Evolutionary conservation across 2,329 filamentous ascomycete genomes (phyloP).

Genomic region (Teratosphaeria zuluensis): DNA sequence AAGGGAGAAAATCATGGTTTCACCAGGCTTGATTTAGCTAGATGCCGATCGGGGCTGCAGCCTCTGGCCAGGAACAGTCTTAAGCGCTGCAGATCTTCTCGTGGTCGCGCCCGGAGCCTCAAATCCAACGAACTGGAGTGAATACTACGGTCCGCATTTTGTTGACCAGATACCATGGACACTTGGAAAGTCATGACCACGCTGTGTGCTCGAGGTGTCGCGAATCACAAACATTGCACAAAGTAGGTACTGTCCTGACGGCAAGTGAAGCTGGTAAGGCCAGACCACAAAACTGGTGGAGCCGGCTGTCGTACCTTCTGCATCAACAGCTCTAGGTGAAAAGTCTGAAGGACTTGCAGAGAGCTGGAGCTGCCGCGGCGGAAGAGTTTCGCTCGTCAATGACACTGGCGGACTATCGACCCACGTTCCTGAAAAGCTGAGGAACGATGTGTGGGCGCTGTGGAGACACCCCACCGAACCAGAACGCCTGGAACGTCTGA

Average conservation of each 20-base stretch:
- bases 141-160: too few species aligned
- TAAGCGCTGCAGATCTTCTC: neutral
- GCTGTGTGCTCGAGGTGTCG: too few species aligned
- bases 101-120: neutral
- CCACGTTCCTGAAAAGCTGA: neutral
- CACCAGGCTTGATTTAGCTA: neutral
- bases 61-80: neutral
- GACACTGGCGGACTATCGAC: neutral
- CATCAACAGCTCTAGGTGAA: neutral
- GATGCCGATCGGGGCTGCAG: neutral
- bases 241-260: neutral
- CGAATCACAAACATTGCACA: too few species aligned
- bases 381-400: neutral
- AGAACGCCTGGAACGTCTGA: too few species aligned
- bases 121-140: neutral
- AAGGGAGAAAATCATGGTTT: neutral
- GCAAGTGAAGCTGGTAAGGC: neutral
- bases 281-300: neutral
- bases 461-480: too few species aligned
- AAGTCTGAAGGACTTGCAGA: neutral
- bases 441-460: too few species aligned
- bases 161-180: too few species aligned
- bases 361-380: neutral
- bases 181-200: too few species aligned
- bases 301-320: neutral